These are phyloP conservation scores for Beauveria pseudobassiana DNA, from an alignment of 2,329 filamentous ascomycete species.

Conservation along the genomic window DNA sequence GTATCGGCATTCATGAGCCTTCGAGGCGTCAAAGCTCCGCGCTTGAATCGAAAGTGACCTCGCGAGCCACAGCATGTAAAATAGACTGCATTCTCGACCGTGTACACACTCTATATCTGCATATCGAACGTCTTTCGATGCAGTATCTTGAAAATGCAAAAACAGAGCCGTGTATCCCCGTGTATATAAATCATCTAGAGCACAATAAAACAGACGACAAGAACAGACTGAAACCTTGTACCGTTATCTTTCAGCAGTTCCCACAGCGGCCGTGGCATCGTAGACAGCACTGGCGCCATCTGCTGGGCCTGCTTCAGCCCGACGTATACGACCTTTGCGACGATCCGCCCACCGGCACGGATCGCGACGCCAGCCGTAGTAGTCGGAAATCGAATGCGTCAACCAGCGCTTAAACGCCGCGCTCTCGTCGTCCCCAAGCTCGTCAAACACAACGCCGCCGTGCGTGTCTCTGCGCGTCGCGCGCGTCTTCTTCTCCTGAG, in stretches of 20 bases:
- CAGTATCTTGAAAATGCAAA: background rate
- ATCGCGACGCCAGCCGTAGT: constrained; percentile 86
- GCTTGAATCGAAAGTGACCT: background rate
- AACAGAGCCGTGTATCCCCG: background rate
- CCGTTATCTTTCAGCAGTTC: constrained; percentile 37
- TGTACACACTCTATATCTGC: background rate
- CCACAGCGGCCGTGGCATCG: constrained; percentile 57
- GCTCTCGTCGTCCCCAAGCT: constrained; percentile 63
- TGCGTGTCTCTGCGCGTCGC: constrained; percentile 40
- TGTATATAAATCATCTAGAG: background rate
- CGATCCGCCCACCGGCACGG: constrained; percentile 63
- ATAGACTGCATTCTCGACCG: background rate
- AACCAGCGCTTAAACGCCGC: constrained; percentile 82
- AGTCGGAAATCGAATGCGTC: constrained; percentile 83
- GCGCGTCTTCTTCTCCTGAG: constrained; percentile 36
- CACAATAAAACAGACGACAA: background rate
- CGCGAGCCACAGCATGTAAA: background rate
- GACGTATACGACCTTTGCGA: constrained; percentile 74
- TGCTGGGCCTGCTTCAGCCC: constrained; percentile 50
- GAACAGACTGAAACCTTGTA: background rate
- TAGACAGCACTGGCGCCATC: constrained; percentile 20
- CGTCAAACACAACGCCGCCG: constrained; percentile 65
- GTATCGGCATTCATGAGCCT: constrained; percentile 26
- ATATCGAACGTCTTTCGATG: background rate
- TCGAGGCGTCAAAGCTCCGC: constrained; percentile 20